Conservation (phyloP, 164 flowering plant species). For the Magnolia kwangsiensis region DNA sequence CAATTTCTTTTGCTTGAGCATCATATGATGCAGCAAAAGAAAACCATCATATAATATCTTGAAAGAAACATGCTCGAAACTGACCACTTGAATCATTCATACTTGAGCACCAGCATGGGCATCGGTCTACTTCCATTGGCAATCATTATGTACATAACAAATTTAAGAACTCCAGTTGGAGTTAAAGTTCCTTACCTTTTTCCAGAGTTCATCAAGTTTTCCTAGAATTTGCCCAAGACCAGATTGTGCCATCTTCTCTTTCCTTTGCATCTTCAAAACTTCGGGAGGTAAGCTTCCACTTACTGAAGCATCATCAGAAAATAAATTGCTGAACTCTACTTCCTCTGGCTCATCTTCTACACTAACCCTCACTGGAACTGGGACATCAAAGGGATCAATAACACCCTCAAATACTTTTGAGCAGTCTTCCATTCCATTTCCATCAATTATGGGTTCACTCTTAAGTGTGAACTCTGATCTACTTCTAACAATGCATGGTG, state of each 20-base stretch:
- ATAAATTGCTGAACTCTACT: conserved; percentile 64
- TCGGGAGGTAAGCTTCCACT: conserved; percentile 40
- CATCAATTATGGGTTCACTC: conserved; percentile 23
- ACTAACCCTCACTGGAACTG: conserved; percentile 21
- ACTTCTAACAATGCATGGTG: conserved; percentile 10
- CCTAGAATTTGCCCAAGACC: conserved; percentile 42
- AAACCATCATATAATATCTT: no score
- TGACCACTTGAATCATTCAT: not conserved
- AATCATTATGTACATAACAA: not conserved
- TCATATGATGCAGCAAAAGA: no score
- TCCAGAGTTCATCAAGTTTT: conserved; percentile 76
- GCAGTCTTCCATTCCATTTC: conserved; percentile 14
- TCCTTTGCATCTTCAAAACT: conserved; percentile 47
- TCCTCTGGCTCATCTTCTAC: conserved; percentile 40
- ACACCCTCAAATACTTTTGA: conserved; percentile 17
- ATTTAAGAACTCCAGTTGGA: not conserved
- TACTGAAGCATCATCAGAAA: conserved; percentile 49
- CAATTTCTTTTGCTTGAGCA: no score
- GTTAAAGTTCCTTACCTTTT: conserved; percentile 50
- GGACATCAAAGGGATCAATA: conserved; percentile 14
- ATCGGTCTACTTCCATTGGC: not conserved
- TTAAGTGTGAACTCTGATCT: conserved; percentile 9
- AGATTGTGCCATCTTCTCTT: conserved; percentile 46
- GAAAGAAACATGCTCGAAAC: not conserved
- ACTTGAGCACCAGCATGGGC: not conserved